phyloP scores from a whole-genome alignment of 176 grass and related monocot species.

The Puya raimondii region DNA sequence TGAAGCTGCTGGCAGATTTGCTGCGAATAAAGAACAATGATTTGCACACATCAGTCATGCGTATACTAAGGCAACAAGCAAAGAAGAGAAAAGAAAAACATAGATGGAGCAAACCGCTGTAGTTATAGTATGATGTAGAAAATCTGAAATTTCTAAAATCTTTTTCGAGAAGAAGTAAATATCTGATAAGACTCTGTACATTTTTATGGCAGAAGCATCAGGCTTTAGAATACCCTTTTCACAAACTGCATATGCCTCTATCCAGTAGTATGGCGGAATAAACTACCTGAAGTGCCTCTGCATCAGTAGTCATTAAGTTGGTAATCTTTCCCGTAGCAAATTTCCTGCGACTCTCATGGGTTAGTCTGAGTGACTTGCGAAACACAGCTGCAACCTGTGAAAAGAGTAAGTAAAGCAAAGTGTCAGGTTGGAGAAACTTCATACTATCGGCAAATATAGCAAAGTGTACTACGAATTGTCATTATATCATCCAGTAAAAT shows the following conservation, averaged over 20 bases:
- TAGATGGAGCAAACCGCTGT: not conserved
- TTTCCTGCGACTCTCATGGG: constrained; percentile 71
- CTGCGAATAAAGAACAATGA: constrained; percentile 38
- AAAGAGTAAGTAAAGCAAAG: constrained; percentile 15
- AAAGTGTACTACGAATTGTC: not conserved
- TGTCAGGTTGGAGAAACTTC: no score
- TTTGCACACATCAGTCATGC: not conserved
- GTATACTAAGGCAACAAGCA: constrained; percentile 2
- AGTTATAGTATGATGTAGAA: not conserved
- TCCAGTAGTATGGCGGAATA: constrained; percentile 6
- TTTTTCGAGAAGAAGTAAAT: no score
- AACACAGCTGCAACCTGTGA: constrained; percentile 86
- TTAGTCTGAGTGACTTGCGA: constrained; percentile 84
- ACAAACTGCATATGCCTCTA: not conserved
- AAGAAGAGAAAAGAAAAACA: not conserved
- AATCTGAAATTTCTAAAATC: no score
- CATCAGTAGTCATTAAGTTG: constrained; percentile 96
- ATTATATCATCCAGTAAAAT: constrained; percentile 15
- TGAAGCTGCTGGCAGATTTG: constrained; percentile 97
- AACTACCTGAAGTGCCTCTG: constrained; percentile 83
- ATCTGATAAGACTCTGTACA: no score
- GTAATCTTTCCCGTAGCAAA: constrained; percentile 95
- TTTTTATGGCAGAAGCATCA: no score
- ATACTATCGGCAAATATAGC: no score
- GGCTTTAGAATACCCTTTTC: no score